Base-by-base conservation (phyloP, 1,284 basidiomycete species). In the Porogramme epimiltina region DNA sequence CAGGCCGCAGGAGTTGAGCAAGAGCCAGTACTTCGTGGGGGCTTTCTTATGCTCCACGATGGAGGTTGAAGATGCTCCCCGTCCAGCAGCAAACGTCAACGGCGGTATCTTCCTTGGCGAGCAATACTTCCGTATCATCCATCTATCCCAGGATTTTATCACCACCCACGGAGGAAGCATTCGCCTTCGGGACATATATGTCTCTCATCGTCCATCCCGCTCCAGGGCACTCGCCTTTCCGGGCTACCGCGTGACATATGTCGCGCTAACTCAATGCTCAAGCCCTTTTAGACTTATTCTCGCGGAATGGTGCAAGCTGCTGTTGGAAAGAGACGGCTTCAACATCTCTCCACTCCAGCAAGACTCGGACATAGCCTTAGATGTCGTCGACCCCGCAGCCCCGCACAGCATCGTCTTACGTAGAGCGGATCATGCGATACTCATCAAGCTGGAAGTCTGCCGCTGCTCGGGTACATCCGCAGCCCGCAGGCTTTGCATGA, bases 171-270 rank as follows among this genome's bases (percentile, higher is more conserved):
- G 42, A 10, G 36, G 40, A 3, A 34, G 16, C 41, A 38, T 47
- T 36, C 38, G 38, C 9, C 3, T 45, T 4, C 22, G 40, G 33
- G 54, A 55, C 3, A 37, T 58, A 6, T 55, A 55, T 43, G 48
- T 58, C 18, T 51, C 53, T 1, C 47, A 58, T 22, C 48, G 53
- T 3, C 56, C 56, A 0, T 49, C 56, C 0, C 49, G 39, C 2
- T 45, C 24, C 6, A 40, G 20, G 8, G 47, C 45, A 11, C 48
- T 46, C 24, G 50, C 34, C 6, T 42, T 53, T 5, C 56, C 47
- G 13, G 46, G 47, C 9, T 49, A 55, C 20, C 10, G n/a, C 4
- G 42, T 33, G 1, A 5, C 42, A 15, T 52, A 58, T 11, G 31
- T 38, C 2, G 25, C 47, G 1, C 42, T 58, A 9, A 43, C 43